Evolutionary conservation across 1,284 basidiomycete genomes (phyloP).

Genomic region (Leccinum subspadiceum): DNA sequence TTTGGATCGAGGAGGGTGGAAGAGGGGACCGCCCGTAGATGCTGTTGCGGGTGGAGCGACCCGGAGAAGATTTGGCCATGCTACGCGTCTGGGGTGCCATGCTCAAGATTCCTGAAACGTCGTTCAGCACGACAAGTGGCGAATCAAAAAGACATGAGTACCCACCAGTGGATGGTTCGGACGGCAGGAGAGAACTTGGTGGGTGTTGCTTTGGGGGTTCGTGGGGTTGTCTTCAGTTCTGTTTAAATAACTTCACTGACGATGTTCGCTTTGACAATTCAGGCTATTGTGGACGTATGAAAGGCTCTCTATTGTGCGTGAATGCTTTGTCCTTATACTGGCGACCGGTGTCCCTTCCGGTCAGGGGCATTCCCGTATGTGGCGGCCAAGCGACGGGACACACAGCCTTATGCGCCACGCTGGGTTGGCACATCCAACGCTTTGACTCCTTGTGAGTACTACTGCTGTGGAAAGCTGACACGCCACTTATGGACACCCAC

Average conservation of each 20-base stretch:
- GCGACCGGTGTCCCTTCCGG: constrained; percentile 2
- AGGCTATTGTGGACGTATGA: constrained; percentile 7
- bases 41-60: constrained; percentile 26
- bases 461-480: constrained; percentile 1
- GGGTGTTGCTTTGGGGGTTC: neutral
- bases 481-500: neutral
- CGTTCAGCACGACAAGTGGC: neutral
- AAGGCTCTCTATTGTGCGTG: constrained; percentile 18
- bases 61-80: constrained; percentile 12
- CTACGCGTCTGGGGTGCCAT: constrained; percentile 30
- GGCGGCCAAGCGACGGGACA: constrained; percentile 6
- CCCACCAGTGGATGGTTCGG: constrained; percentile 2
- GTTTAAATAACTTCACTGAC: constrained; percentile 21
- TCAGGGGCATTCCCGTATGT: constrained; percentile 24
- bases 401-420: constrained; percentile 8
- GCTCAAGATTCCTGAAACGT: neutral
- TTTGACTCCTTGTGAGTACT: constrained; percentile 20
- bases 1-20: constrained; percentile 11
- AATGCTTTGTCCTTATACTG: constrained; percentile 20
- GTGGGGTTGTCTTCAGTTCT: neutral
- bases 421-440: neutral
- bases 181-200: neutral
- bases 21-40: constrained; percentile 17
- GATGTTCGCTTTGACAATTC: constrained; percentile 17
- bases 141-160: neutral